phyloP scores from a whole-genome alignment of 1,139 yeast species.

The Yamadazyma friedrichii region DNA sequence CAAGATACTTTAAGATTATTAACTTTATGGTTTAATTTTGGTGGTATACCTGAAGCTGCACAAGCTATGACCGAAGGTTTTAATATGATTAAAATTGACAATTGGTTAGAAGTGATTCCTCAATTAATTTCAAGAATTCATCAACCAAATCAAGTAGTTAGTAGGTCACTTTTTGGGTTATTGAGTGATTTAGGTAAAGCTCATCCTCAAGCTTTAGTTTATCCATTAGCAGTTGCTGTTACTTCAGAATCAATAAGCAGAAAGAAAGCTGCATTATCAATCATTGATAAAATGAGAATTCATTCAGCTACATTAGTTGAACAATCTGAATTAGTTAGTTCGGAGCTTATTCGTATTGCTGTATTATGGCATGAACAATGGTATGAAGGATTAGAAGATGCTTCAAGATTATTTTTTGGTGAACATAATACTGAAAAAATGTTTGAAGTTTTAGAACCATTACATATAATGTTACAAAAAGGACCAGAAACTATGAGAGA shows the following conservation, averaged over 20 bases:
- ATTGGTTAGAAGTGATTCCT: slow-evolving; percentile 94
- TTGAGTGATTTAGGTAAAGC: slow-evolving; percentile 88
- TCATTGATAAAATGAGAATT: slow-evolving; percentile 86
- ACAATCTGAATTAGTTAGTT: slow-evolving; percentile 92
- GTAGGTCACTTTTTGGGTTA: slow-evolving; percentile 74
- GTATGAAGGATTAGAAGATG: slow-evolving; percentile 98
- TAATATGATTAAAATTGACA: slow-evolving; percentile 82
- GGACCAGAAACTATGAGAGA: slow-evolving; percentile 95
- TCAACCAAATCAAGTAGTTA: slow-evolving; percentile 86
- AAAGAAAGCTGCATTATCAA: slow-evolving; percentile 87
- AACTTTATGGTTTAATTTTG: slow-evolving; percentile 94
- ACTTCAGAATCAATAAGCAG: slow-evolving; percentile 89
- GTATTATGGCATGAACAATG: slow-evolving; percentile 98
- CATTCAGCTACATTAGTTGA: slow-evolving; percentile 85
- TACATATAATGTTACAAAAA: slow-evolving; percentile 75
- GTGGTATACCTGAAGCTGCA: slow-evolving; percentile 90
- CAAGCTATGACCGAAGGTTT: slow-evolving; percentile 91
- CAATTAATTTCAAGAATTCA: slow-evolving; percentile 95
- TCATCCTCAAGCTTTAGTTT: slow-evolving; percentile 95
- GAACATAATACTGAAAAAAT: slow-evolving; percentile 93
- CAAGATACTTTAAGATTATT: slow-evolving; percentile 90
- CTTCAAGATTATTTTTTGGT: slow-evolving; percentile 89
- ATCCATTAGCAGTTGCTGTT: slow-evolving; percentile 94
- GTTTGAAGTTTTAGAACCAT: slow-evolving; percentile 87
- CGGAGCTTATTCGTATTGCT: slow-evolving; percentile 89